Evolutionary conservation across 169 alveolate species (phyloP), one percentile per base, ranked within the genome.

Genomic region (Plasmodium knowlesi): DNA sequence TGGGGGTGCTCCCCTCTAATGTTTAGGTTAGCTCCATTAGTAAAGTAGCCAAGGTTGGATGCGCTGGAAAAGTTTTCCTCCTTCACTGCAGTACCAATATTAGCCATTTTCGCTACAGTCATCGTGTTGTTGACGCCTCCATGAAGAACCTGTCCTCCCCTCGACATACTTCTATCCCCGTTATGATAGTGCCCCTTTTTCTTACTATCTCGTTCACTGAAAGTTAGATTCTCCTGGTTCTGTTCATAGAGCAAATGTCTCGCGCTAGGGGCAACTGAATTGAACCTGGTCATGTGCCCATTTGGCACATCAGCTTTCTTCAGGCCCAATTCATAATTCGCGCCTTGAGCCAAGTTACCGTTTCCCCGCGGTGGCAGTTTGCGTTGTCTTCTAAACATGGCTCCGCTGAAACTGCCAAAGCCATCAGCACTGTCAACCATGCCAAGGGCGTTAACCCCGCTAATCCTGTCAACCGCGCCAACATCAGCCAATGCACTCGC

Each of bases 201-300:
- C 16, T 37, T 74, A 74, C 61, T 46, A 80, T 70, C n/a, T 80
- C 25, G 39, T 25, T 34, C 46, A 37, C 16, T 46, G 70, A 80
- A 34, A 34, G 22, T 37, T 43, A 34, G 32, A 9, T 43, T 43
- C 61, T 80, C 28, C 25, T 80, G 76, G 6, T 67, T 80, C n/a
- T 80, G 54, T 80, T 80, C 85, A 80, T 46, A 41, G 22, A 22
- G 30, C 16, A 80, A 80, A 80, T 80, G 22, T 80, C 16, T 80
- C 54, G 39, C 37, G 16, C 9, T 57, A 28, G 54, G 28, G 57
- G 28, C 28, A 74, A 4, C 12, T 30, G 54, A 30, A 32, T 80
- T 37, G 50, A 41, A 46, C 28, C 34, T 80, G 30, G 10, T 32
- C n/a, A 25, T 37, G n/a, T 80, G 32, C 3, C 43, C 19, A 37